Evolutionary conservation across 352 stramenopile genomes (phyloP).

Genomic region (Phytophthora lateralis): DNA sequence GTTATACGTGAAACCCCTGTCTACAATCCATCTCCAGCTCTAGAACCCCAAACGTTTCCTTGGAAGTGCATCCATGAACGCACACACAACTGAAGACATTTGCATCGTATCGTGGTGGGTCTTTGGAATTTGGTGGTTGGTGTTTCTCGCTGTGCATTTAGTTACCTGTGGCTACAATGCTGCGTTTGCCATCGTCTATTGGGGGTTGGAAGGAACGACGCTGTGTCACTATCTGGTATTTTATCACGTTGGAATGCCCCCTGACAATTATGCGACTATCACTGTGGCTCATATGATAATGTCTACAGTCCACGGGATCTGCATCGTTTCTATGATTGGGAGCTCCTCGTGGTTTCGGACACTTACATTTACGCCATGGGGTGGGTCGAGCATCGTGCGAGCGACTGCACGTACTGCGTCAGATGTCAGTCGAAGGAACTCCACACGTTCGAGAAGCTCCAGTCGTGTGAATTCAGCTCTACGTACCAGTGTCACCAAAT

Average conservation of each 20-base stretch:
- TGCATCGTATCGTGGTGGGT: slow-evolving; percentile 5
- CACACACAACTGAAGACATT: slow-evolving; percentile 1
- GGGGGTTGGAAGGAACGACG: neutral
- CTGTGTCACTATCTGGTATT: slow-evolving; percentile 12
- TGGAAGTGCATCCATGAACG: too few relatives aligned
- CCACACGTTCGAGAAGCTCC: neutral
- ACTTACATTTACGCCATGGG: neutral
- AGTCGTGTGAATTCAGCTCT: slow-evolving; percentile 1
- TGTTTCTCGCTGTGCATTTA: slow-evolving; percentile 16
- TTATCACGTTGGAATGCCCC: slow-evolving; percentile 2
- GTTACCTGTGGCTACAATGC: slow-evolving; percentile 17
- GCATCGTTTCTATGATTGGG: neutral
- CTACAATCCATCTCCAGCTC: too few relatives aligned
- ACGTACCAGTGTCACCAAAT: neutral
- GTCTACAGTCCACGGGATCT: neutral
- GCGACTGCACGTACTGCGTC: neutral
- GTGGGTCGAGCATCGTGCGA: neutral
- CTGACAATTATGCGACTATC: neutral
- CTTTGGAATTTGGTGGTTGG: slow-evolving; percentile 13
- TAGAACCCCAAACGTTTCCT: too few relatives aligned
- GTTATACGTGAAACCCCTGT: too few relatives aligned
- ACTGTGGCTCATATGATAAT: neutral
- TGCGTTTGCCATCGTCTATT: slow-evolving; percentile 2
- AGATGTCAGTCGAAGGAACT: neutral
- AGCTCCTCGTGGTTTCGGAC: neutral